Evolutionary conservation across 306 rosid species (phyloP).

Genomic region (Hippophae rhamnoides): DNA sequence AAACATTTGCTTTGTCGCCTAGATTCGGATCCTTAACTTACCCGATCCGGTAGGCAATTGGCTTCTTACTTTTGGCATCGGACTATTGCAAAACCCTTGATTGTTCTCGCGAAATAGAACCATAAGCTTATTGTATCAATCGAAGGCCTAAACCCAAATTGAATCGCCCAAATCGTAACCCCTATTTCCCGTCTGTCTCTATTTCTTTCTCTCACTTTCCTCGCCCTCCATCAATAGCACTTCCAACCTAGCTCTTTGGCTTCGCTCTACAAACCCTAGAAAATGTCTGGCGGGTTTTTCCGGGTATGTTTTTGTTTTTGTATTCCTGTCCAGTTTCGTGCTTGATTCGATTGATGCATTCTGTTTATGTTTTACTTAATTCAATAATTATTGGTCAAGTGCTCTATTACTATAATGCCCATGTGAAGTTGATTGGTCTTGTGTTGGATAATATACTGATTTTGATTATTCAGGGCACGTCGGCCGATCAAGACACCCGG

Average conservation of each 20-base stretch:
- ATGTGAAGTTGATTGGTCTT: not conserved
- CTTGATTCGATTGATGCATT: constrained; percentile 20
- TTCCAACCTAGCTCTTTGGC: constrained; percentile 17
- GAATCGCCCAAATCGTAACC: not conserved
- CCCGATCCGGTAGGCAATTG: not conserved
- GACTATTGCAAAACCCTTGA: not conserved
- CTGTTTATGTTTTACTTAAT: not conserved
- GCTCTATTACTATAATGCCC: not conserved
- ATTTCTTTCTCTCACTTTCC: not conserved
- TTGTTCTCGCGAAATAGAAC: not conserved
- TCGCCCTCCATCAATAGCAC: constrained; percentile 9
- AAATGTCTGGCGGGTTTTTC: constrained; percentile 97
- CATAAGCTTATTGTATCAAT: constrained; percentile 3
- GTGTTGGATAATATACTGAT: constrained; percentile 3
- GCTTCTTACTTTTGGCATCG: not conserved
- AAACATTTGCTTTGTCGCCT: no score
- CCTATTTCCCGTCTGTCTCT: constrained; percentile 6
- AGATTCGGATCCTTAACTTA: not conserved
- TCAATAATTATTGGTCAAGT: not conserved
- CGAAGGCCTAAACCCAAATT: not conserved
- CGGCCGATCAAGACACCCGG: constrained; percentile 96
- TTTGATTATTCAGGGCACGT: constrained; percentile 54
- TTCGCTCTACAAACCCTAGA: constrained; percentile 30
- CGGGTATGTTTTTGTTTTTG: constrained; percentile 39
- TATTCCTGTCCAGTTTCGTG: constrained; percentile 3